Evolutionary conservation across 805 yeast species (phyloP).

Genomic region (Candida maris): DNA sequence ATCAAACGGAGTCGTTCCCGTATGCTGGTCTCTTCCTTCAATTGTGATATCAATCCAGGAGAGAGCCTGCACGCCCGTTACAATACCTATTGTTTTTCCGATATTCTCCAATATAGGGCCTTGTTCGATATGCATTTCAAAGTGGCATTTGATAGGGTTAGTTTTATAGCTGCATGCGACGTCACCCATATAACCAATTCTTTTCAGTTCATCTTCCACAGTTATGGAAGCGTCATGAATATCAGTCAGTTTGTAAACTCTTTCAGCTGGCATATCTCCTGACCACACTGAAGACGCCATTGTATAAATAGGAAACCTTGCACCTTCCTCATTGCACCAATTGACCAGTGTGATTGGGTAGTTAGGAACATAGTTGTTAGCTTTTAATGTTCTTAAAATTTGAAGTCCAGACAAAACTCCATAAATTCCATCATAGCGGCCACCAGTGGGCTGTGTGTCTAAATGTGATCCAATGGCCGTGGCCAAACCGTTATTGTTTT

Average conservation of each 20-base stretch:
- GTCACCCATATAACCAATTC: constrained; percentile 62
- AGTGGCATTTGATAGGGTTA: constrained; percentile 63
- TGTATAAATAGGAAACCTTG: constrained; percentile 65
- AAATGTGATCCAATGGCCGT: constrained; percentile 71
- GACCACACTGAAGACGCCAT: constrained; percentile 72
- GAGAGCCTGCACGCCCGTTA: constrained; percentile 63
- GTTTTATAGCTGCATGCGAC: constrained; percentile 43
- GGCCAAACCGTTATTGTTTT: constrained; percentile 31
- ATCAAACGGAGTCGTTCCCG: constrained; percentile 69
- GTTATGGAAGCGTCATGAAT: constrained; percentile 48
- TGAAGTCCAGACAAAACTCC: constrained; percentile 70
- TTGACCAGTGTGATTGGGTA: constrained; percentile 61
- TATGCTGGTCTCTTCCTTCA: constrained; percentile 63
- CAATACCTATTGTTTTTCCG: constrained; percentile 58
- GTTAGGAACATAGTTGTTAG: constrained; percentile 54
- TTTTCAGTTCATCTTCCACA: constrained; percentile 49
- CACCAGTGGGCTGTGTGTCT: constrained; percentile 79
- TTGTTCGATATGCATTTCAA: constrained; percentile 74
- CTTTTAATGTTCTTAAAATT: constrained; percentile 61
- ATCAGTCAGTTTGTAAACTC: constrained; percentile 49
- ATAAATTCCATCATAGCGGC: constrained; percentile 68
- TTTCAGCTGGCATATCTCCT: constrained; percentile 43
- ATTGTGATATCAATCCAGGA: constrained; percentile 58
- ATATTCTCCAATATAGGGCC: constrained; percentile 66
- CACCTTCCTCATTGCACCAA: constrained; percentile 82